These are phyloP conservation scores for Ustilago vetiveriae DNA, from an alignment of 1,284 basidiomycete species.

Conservation along the genomic window DNA sequence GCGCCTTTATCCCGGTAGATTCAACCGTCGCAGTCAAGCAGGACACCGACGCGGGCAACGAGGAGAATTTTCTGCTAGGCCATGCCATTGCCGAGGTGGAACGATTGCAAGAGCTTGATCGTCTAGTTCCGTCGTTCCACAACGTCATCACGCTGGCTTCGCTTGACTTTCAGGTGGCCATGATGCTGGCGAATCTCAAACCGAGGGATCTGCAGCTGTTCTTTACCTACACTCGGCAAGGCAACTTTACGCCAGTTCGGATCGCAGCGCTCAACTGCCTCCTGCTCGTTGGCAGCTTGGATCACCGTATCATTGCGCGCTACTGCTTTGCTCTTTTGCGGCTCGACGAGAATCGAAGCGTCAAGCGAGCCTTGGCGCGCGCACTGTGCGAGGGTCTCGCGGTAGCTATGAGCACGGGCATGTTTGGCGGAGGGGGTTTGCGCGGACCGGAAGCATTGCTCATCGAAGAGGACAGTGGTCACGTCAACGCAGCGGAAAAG, in stretches of 20 bases:
- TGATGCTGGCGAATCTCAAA: constrained; percentile 71
- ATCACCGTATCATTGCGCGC: constrained; percentile 75
- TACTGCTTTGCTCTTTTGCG: constrained; percentile 91
- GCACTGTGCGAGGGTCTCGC: constrained; percentile 87
- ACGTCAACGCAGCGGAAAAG: constrained; percentile 49
- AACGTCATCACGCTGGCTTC: constrained; percentile 88
- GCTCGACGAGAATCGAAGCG: constrained; percentile 81
- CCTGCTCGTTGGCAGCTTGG: constrained; percentile 79
- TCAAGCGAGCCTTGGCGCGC: constrained; percentile 86
- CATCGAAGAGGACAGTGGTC: constrained; percentile 49
- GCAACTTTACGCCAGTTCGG: constrained; percentile 81
- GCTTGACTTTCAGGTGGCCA: constrained; percentile 56
- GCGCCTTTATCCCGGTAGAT: constrained; percentile 73
- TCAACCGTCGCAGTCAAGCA: constrained; percentile 39
- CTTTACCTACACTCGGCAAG: constrained; percentile 85
- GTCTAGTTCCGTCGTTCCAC: constrained; percentile 91
- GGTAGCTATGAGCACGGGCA: constrained; percentile 85
- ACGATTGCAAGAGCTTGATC: constrained; percentile 91
- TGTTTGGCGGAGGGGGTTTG: constrained; percentile 72
- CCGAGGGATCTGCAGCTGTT: constrained; percentile 83
- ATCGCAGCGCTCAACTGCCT: constrained; percentile 92
- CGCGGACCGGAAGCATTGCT: constrained; percentile 48
- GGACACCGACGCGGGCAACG: constrained; percentile 48
- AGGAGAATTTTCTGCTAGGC: constrained; percentile 52
- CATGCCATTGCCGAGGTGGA: constrained; percentile 72